Evolutionary conservation across 352 stramenopile species (phyloP).

Genomic region (Globisporangium polare): DNA sequence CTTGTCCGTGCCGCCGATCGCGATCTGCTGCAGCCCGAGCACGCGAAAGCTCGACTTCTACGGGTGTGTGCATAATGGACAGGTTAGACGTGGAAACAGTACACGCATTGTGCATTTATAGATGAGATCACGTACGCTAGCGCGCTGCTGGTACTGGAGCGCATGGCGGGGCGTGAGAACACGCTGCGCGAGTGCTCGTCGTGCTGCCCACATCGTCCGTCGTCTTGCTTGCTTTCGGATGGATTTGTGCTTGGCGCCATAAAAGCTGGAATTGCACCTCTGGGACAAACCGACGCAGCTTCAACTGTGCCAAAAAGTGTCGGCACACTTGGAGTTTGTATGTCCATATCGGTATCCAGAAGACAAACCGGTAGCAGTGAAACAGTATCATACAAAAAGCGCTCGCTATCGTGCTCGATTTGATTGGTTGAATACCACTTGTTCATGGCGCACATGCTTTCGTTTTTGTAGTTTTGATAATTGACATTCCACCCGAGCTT

Average conservation of each 20-base stretch:
- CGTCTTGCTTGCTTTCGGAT: background rate
- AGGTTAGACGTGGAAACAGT: background rate
- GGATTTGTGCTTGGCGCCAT: background rate
- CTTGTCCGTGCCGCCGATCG: slow-evolving; percentile 92
- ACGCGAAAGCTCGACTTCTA: slow-evolving; percentile 89
- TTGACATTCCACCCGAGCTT: no score
- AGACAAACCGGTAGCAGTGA: no score
- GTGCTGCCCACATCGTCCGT: background rate
- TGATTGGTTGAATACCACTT: no score
- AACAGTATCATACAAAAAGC: no score
- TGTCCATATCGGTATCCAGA: no score
- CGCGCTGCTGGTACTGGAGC: slow-evolving; percentile 18
- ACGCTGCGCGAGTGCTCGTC: slow-evolving; percentile 8
- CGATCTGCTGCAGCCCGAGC: slow-evolving; percentile 97
- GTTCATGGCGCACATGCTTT: no score
- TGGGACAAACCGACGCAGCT: background rate
- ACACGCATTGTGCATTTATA: background rate
- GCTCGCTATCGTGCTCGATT: no score
- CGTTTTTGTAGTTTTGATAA: no score
- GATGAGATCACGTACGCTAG: slow-evolving; percentile 10
- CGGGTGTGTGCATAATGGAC: background rate
- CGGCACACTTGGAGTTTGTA: no score
- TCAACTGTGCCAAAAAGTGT: background rate
- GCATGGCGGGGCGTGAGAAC: background rate
- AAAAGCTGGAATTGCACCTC: background rate